Evolutionary conservation across 192 early-diverging fungal species (phyloP).

Genomic region (Coemansia sp.): DNA sequence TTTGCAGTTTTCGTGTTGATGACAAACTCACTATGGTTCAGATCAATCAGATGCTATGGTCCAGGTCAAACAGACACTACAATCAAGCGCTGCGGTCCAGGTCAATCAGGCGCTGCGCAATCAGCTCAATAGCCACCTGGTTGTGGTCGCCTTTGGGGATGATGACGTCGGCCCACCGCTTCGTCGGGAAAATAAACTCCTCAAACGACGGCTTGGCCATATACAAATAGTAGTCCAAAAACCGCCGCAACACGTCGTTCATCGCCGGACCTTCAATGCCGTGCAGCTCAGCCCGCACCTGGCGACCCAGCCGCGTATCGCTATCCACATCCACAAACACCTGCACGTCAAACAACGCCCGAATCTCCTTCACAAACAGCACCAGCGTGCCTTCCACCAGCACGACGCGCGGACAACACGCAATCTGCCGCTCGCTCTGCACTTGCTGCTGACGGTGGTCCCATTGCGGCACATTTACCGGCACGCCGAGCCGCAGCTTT

Average conservation of each 20-base stretch:
- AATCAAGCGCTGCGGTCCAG: conserved; percentile 20
- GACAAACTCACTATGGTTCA: no score
- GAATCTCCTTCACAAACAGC: conserved; percentile 68
- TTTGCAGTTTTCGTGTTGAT: no score
- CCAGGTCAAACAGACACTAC: no score
- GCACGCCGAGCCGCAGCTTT: conserved; percentile 52
- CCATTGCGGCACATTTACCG: conserved; percentile 64
- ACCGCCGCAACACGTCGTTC: conserved; percentile 47
- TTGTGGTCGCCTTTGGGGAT: conserved; percentile 68
- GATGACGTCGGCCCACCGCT: conserved; percentile 75
- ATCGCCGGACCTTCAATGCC: conserved; percentile 19
- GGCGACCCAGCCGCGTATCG: conserved; percentile 66
- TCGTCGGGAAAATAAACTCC: conserved; percentile 81
- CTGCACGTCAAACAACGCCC: conserved; percentile 72
- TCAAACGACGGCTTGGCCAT: conserved; percentile 86
- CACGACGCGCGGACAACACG: conserved; percentile 62
- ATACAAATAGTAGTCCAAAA: conserved; percentile 69
- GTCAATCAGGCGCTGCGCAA: conserved; percentile 58
- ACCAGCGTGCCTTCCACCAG: conserved; percentile 78
- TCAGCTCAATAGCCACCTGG: conserved; percentile 62
- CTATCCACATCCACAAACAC: conserved; percentile 85
- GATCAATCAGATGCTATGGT: no score
- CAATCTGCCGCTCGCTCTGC: conserved; percentile 15
- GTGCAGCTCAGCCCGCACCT: conserved; percentile 39
- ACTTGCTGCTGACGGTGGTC: conserved; percentile 53